Conservation (phyloP, 306 rosid genomes). For the Crataegus laevigata region DNA sequence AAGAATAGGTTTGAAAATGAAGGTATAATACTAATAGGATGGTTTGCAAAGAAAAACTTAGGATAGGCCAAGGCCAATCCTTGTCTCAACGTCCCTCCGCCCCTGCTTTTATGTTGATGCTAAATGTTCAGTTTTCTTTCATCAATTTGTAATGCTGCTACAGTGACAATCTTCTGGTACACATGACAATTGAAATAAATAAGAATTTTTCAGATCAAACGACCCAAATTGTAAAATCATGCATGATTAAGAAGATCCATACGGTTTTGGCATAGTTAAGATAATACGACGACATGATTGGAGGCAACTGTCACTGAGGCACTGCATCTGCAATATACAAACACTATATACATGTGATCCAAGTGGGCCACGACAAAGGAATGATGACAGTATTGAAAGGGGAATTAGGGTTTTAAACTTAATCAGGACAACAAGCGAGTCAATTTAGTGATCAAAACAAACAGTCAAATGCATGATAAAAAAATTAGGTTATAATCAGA, state of each 20-base stretch:
- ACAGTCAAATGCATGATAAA: neutral
- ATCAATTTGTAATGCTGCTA: too few species aligned
- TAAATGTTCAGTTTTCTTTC: too few species aligned
- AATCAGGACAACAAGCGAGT: neutral
- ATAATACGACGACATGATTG: too few species aligned
- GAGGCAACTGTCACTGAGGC: too few species aligned
- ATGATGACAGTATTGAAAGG: constrained; percentile 7
- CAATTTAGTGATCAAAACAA: constrained; percentile 2
- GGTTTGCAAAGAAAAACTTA: too few species aligned
- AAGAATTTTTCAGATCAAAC: neutral
- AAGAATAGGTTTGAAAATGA: too few species aligned
- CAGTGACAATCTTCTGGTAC: neutral
- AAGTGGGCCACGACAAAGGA: neutral
- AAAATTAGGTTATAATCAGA: neutral
- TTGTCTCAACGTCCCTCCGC: too few species aligned
- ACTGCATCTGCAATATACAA: neutral
- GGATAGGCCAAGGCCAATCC: too few species aligned
- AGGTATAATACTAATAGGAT: too few species aligned
- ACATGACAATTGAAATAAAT: neutral
- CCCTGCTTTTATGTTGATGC: too few species aligned
- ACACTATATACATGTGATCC: constrained; percentile 1
- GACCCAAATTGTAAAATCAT: neutral
- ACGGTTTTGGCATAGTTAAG: neutral
- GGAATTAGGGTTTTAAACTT: neutral
- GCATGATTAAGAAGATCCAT: neutral